Conservation (phyloP, 352 stramenopile species). For the Plasmopara halstedii region DNA sequence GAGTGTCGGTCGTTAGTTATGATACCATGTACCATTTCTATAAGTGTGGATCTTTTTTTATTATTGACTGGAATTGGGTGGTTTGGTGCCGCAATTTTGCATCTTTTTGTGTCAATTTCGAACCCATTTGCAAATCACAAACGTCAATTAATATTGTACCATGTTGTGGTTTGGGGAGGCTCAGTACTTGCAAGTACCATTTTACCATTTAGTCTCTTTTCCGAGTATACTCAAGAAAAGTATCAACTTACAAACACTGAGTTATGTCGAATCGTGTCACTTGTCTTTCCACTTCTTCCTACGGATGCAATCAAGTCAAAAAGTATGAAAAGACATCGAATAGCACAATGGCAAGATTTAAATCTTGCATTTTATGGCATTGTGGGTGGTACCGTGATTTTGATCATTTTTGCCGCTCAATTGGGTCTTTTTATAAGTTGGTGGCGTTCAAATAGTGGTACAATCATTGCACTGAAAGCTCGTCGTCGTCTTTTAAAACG, state of each 20-base stretch:
- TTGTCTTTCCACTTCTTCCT: slow-evolving; percentile 44
- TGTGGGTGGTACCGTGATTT: slow-evolving; percentile 46
- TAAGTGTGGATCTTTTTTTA: slow-evolving; percentile 50
- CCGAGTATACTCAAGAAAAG: slow-evolving; percentile 18
- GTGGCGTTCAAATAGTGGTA: slow-evolving; percentile 74
- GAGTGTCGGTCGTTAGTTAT: slow-evolving; percentile 33
- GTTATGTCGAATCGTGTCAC: slow-evolving; percentile 39
- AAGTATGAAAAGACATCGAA: slow-evolving; percentile 9
- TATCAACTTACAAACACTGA: slow-evolving; percentile 39
- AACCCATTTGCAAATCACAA: slow-evolving; percentile 76
- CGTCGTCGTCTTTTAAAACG: slow-evolving; percentile 65
- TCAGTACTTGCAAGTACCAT: slow-evolving; percentile 36
- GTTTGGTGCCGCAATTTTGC: slow-evolving; percentile 62
- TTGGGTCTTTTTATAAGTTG: slow-evolving; percentile 55
- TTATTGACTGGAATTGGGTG: slow-evolving; percentile 51
- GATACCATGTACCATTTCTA: slow-evolving; percentile 26
- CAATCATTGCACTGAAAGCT: slow-evolving; percentile 60
- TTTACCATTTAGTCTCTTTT: slow-evolving; percentile 40
- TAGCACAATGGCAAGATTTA: slow-evolving; percentile 47
- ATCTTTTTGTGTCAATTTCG: slow-evolving; percentile 65
- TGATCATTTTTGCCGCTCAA: slow-evolving; percentile 52
- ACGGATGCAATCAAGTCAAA: slow-evolving; percentile 15
- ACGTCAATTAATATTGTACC: slow-evolving; percentile 44
- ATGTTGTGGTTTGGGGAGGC: slow-evolving; percentile 41
- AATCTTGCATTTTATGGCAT: slow-evolving; percentile 55